Conservation (phyloP, 495 filamentous ascomycete species). For the Talaromyces wortmannii region DNA sequence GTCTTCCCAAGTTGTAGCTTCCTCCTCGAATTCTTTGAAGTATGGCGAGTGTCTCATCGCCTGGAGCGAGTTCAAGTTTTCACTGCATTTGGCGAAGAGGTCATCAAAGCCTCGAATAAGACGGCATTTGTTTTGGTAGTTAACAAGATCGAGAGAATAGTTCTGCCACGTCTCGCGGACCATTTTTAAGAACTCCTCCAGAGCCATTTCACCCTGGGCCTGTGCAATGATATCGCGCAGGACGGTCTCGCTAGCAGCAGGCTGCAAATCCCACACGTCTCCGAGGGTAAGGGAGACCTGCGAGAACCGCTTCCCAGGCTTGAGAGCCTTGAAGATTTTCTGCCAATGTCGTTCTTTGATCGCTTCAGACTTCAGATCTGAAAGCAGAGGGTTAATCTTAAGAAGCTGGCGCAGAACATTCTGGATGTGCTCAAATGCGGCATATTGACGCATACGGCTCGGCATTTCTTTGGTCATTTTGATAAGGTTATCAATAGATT, state of each 20-base stretch:
- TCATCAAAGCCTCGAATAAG: slow-evolving; percentile 98
- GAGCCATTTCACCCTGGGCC: slow-evolving; percentile 95
- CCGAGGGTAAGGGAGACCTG: slow-evolving; percentile 89
- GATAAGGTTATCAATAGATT: slow-evolving; percentile 81
- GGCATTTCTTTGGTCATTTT: slow-evolving; percentile 99
- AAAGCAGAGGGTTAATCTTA: slow-evolving; percentile 81
- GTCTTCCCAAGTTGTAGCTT: slow-evolving; percentile 94
- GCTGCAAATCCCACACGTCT: slow-evolving; percentile 95
- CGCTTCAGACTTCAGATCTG: slow-evolving; percentile 93
- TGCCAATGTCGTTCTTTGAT: slow-evolving; percentile 95
- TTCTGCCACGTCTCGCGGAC: slow-evolving; percentile 95
- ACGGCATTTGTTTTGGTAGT: slow-evolving; percentile 95
- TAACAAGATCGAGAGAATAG: slow-evolving; percentile 88
- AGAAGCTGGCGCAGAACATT: slow-evolving; percentile 78
- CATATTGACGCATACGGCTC: slow-evolving; percentile 96
- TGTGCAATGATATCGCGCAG: slow-evolving; percentile 90
- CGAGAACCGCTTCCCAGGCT: slow-evolving; percentile 84
- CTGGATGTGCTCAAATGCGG: slow-evolving; percentile 96
- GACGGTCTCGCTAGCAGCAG: slow-evolving; percentile 74
- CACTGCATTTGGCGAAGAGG: slow-evolving; percentile 95
- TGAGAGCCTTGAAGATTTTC: slow-evolving; percentile 92
- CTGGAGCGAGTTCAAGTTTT: slow-evolving; percentile 94
- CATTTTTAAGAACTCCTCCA: slow-evolving; percentile 96
- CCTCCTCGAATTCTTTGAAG: slow-evolving; percentile 98
- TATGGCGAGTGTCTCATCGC: slow-evolving; percentile 99